A percentile compares a stretch with the other conserved stretches of the same genome.
Conservation (phyloP, 106 monocot genomes). For the Narthecium ossifragum region DNA sequence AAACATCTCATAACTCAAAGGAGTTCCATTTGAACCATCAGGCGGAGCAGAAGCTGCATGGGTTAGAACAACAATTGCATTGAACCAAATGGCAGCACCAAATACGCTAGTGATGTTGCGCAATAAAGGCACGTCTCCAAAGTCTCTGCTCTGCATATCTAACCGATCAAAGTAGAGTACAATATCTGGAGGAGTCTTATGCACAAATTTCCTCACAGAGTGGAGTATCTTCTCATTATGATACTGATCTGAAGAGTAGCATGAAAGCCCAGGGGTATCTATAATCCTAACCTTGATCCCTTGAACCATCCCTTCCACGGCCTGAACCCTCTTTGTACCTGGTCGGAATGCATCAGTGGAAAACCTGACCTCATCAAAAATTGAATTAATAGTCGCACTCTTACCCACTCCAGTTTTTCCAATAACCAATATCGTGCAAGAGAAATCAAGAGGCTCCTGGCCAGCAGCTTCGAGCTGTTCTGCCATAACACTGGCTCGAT, state of each 20-base stretch:
- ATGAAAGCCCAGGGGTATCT: constrained; percentile 86
- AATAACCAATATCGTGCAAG: constrained; percentile 96
- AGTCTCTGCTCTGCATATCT: constrained; percentile 89
- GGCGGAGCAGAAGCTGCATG: constrained; percentile 99
- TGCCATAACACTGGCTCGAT: constrained; percentile 86
- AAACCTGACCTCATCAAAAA: constrained; percentile 60
- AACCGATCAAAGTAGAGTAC: constrained; percentile 92
- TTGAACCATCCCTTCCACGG: constrained; percentile 60
- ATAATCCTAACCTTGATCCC: constrained; percentile 87
- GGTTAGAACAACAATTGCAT: constrained; percentile 93
- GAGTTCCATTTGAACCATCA: constrained; percentile 71
- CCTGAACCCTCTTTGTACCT: constrained; percentile 68
- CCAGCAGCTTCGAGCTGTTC: constrained; percentile 80
- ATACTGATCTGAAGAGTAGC: constrained; percentile 58
- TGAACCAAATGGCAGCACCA: constrained; percentile 93
- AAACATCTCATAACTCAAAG: constrained; percentile 98
- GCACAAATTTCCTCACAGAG: constrained; percentile 69
- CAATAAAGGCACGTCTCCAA: constrained; percentile 74
- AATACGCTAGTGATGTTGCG: constrained; percentile 76
- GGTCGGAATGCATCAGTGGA: constrained; percentile 61
- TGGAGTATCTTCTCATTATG: constrained; percentile 70
- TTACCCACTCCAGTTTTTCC: constrained; percentile 95
- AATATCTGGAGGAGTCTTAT: constrained; percentile 80
- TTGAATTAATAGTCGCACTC: constrained; percentile 94
- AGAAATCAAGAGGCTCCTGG: constrained; percentile 68